A percentile compares a stretch with the other conserved stretches of the same genome.
Evolutionary conservation across 2,329 filamentous ascomycete species (phyloP).

Genomic region (Nemania bipapillata): DNA sequence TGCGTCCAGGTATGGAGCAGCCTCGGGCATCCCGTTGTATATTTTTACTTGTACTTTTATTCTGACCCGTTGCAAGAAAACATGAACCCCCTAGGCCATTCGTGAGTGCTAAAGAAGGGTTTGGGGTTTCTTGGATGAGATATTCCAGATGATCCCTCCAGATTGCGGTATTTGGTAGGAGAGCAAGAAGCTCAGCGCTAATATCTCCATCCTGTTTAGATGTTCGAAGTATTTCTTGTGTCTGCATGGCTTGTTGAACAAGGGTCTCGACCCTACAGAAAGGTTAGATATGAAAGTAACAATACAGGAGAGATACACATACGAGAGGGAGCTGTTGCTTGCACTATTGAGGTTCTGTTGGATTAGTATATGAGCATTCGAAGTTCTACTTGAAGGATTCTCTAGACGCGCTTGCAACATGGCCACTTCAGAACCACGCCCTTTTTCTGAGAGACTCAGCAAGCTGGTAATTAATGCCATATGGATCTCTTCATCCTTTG

Average conservation of each 20-base stretch:
- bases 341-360: conserved; percentile 65
- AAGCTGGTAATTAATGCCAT: conserved; percentile 64
- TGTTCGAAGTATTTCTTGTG: conserved; percentile 53
- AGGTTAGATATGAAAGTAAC: conserved; percentile 35
- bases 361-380: conserved; percentile 63
- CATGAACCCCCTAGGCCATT: conserved; percentile 77
- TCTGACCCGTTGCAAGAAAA: conserved; percentile 64
- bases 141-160: conserved; percentile 73
- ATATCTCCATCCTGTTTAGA: conserved; percentile 51
- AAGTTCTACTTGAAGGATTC: conserved; percentile 54
- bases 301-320: conserved; percentile 44
- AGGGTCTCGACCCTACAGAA: conserved; percentile 62
- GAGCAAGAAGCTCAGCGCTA: conserved; percentile 34
- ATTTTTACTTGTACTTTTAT: conserved; percentile 39
- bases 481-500: conserved; percentile 58
- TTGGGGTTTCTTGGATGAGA: conserved; percentile 65
- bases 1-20: conserved; percentile 77
- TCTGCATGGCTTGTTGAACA: conserved; percentile 59
- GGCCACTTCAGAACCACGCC: conserved; percentile 54
- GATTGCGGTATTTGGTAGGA: conserved; percentile 71
- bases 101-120: conserved; percentile 76
- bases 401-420: conserved; percentile 61
- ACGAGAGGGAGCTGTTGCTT: conserved; percentile 62
- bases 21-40: conserved; percentile 71
- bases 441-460: conserved; percentile 65